phyloP scores from a whole-genome alignment of 2,329 filamentous ascomycete species.

The Fusarium musae region DNA sequence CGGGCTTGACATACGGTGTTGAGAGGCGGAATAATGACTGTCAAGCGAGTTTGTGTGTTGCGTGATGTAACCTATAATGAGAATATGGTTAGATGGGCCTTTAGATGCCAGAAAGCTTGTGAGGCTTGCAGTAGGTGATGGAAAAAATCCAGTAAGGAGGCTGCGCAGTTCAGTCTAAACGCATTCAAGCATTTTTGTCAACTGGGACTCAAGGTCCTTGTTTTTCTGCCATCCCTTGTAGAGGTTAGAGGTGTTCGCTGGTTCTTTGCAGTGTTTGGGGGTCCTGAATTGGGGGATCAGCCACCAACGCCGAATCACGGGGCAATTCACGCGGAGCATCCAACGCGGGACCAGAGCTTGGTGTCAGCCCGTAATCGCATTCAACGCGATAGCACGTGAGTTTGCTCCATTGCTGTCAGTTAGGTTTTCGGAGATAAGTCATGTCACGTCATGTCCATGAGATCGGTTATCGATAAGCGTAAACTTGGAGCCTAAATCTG shows the following conservation, averaged over 20 bases:
- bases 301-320: background rate
- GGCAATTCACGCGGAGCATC: background rate
- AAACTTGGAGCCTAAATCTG: background rate
- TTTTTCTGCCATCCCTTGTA: background rate
- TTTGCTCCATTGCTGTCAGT: rapidly evolving
- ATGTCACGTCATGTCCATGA: background rate
- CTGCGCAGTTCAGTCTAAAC: background rate
- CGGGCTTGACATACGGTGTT: background rate
- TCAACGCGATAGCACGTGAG: background rate
- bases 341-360: background rate
- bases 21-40: background rate
- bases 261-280: background rate
- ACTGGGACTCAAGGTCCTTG: too few species aligned
- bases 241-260: background rate
- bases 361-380: rapidly evolving
- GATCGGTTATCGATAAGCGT: background rate
- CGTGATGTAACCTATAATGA: background rate
- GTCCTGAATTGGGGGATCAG: background rate
- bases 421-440: background rate
- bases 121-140: too few species aligned
- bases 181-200: background rate
- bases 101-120: too few species aligned
- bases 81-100: background rate
- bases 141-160: too few species aligned
- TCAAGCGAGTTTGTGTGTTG: background rate